Evolutionary conservation across 2,329 filamentous ascomycete species (phyloP).

Genomic region (Neofusicoccum umdonicola): DNA sequence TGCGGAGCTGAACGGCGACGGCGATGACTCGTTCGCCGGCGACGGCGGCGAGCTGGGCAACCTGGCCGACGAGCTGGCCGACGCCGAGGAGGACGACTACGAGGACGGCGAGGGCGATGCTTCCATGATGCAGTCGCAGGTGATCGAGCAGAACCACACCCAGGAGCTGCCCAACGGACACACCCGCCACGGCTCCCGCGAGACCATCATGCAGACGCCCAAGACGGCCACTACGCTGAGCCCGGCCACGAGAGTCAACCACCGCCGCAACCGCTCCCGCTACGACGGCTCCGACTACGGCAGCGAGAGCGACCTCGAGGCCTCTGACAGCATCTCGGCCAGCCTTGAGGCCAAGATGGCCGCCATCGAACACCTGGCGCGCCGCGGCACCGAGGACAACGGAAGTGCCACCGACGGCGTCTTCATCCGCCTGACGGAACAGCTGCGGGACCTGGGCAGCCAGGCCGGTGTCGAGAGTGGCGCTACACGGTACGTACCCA

Average conservation of each 20-base stretch:
- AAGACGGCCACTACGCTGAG: slow-evolving; percentile 39
- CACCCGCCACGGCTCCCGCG: slow-evolving; percentile 36
- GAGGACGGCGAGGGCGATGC: slow-evolving; percentile 42
- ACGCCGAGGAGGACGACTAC: slow-evolving; percentile 66
- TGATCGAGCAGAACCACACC: slow-evolving; percentile 28
- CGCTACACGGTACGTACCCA: slow-evolving; percentile 60
- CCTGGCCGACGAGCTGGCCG: slow-evolving; percentile 76
- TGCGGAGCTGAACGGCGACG: slow-evolving; percentile 34
- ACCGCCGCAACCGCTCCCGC: slow-evolving; percentile 48
- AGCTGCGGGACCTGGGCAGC: slow-evolving; percentile 69
- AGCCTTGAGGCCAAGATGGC: slow-evolving; percentile 69
- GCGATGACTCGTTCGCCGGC: slow-evolving; percentile 35
- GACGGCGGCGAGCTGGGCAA: slow-evolving; percentile 66
- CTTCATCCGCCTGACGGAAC: slow-evolving; percentile 65
- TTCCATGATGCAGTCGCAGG: slow-evolving; percentile 31
- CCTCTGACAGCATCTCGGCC: slow-evolving; percentile 62
- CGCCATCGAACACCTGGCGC: slow-evolving; percentile 67
- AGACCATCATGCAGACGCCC: slow-evolving; percentile 43
- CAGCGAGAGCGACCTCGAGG: slow-evolving; percentile 68
- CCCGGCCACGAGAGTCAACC: slow-evolving; percentile 30
- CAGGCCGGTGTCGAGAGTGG: slow-evolving; percentile 71
- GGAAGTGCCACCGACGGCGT: slow-evolving; percentile 65
- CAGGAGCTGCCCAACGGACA: slow-evolving; percentile 24
- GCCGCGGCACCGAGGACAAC: slow-evolving; percentile 62
- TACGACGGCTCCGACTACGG: slow-evolving; percentile 73